Conservation (phyloP, 2,329 filamentous ascomycete genomes). For the Penicillium sp. region DNA sequence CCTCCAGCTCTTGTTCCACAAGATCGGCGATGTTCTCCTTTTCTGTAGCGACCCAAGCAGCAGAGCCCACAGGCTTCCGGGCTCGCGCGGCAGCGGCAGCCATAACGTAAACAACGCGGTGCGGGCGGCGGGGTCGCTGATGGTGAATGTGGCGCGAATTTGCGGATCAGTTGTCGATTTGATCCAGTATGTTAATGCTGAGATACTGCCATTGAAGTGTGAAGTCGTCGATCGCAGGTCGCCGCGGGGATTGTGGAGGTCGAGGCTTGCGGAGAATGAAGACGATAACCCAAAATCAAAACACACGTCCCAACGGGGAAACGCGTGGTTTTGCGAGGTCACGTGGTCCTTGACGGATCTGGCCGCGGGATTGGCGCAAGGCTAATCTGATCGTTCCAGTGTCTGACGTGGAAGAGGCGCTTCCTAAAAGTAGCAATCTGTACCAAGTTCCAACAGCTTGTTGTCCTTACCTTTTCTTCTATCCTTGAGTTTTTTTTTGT, state of each 20-base stretch:
- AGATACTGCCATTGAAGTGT: background rate
- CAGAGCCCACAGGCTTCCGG: constrained; percentile 63
- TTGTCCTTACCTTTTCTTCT: too few relatives aligned
- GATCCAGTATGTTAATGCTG: background rate
- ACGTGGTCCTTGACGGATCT: constrained; percentile 8
- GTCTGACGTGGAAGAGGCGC: too few relatives aligned
- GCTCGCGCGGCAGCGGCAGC: constrained; percentile 33
- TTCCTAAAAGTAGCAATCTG: too few relatives aligned
- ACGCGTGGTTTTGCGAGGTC: constrained; percentile 15
- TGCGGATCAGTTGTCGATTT: background rate
- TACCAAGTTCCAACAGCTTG: too few relatives aligned
- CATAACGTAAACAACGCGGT: constrained; percentile 39
- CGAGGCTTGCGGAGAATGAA: constrained; percentile 15
- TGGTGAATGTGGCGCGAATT: background rate
- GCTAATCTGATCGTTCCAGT: background rate
- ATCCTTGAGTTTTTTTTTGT: too few relatives aligned
- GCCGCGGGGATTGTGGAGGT: constrained; percentile 5
- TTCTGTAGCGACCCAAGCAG: constrained; percentile 80
- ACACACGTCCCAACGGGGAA: constrained; percentile 20
- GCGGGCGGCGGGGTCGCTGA: constrained; percentile 10
- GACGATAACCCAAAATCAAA: constrained; percentile 17
- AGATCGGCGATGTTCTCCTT: constrained; percentile 70
- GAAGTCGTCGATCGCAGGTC: background rate
- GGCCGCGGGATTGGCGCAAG: background rate
- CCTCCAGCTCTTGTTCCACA: constrained; percentile 75